Percentiles rank a stretch among this genome's conserved stretches.
These are phyloP conservation scores for Leccinum angustisporum DNA, from an alignment of 1,284 basidiomycete genomes.

Conservation along the genomic window DNA sequence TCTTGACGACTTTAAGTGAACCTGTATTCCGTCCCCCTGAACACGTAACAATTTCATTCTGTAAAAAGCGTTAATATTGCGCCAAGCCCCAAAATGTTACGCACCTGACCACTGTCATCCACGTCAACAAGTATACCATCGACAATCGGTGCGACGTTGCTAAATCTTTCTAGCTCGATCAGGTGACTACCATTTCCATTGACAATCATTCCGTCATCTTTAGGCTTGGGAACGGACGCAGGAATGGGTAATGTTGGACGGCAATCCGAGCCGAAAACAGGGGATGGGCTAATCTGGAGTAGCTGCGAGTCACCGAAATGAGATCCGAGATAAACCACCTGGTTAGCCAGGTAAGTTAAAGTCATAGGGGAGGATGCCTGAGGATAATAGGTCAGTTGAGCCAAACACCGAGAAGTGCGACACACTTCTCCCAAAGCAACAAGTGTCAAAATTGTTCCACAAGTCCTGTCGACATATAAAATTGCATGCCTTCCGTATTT, in stretches of 20 bases:
- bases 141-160: conserved; percentile 86
- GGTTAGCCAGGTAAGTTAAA: conserved; percentile 74
- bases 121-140: conserved; percentile 81
- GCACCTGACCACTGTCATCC: conserved; percentile 74
- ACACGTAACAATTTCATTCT: conserved; percentile 85
- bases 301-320: conserved; percentile 83
- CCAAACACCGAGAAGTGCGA: background rate
- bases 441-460: conserved; percentile 48
- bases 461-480: conserved; percentile 51
- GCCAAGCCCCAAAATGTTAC: conserved; percentile 20
- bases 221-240: conserved; percentile 40
- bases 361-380: conserved; percentile 78
- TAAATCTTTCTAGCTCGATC: conserved; percentile 62
- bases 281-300: conserved; percentile 54
- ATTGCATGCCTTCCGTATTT: conserved; percentile 72
- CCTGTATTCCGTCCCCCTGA: conserved; percentile 85
- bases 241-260: conserved; percentile 52
- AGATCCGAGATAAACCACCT: conserved; percentile 80
- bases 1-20: conserved; percentile 79
- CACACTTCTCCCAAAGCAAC: conserved; percentile 74
- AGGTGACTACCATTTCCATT: conserved; percentile 52
- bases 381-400: conserved; percentile 4
- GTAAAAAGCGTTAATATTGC: conserved; percentile 12
- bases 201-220: conserved; percentile 47
- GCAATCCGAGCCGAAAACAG: conserved; percentile 40